Evolutionary conservation across 352 stramenopile genomes (phyloP), one percentile per base, ranked within the genome.

Genomic region (Phytophthora pini): DNA sequence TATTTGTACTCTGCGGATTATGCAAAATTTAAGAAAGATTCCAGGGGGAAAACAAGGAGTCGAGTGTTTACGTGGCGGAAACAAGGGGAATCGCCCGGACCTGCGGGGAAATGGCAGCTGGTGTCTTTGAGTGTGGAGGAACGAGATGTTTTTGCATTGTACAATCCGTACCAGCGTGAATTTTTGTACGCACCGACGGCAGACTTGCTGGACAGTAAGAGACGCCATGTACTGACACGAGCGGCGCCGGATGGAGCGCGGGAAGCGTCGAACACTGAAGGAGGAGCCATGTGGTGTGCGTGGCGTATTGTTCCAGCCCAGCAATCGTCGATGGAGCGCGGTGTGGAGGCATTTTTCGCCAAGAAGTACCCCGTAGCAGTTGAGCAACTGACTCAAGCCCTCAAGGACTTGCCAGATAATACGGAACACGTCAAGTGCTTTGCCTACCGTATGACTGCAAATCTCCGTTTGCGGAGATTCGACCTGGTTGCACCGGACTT

Each of bases 401-500:
- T 89, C 5, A 36, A 70, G 5, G 69, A 86, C 26, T 51, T 82
- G 41, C 70, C 80, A 5, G 84, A 90, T 47, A 84, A 87, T 32
- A 88, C 80, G 0, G 74, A 89, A 59, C 76, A 90, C 60, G 84
- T 93, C 26, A 89, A 89, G 48, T 90, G 81, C 49, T 90, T 88
- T 61, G 77, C 82, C 0, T 92, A 92, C 64, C 75, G 84, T 9
- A 90, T 92, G 84, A 82, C 78, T 4, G 79, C 81, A 34, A 90
- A 92, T 46, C 48, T 92, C 20, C 77, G 82, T 20, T 70, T 92
- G 61, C 64, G 79, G 15, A 59, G 74, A 49, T 87, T 84, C 32
- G 79, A 89, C 31, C 29, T 75, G 12, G 76, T 92, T 7, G 56
- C 76, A 13, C 57, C 65, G 0, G 82, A 90, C 31, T 90, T 89